Base-by-base conservation (phyloP, 805 yeast genomes). In the Ogataea methylovora region DNA sequence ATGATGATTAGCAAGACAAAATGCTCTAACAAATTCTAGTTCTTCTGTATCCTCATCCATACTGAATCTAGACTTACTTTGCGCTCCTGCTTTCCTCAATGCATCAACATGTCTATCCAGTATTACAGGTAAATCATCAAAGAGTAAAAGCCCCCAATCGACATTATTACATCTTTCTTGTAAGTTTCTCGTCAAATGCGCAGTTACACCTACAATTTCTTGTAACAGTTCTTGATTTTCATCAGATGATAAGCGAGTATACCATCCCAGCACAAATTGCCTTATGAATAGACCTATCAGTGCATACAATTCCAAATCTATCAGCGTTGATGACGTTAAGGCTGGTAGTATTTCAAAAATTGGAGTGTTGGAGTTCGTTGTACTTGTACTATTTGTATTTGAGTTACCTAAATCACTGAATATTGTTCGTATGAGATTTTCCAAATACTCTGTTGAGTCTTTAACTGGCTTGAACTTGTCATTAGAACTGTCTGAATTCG, bases 181-280 rank as follows among this genome's bases (percentile, higher is more conserved):
- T 9, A 69, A 27, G 19, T 58, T 52, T 29, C 67, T 51, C 2
- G 63, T 56, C 13, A 69, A 43, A 32, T 63, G 67, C 0, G 73
- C 67, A 8, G 59, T 38, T 2, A 63, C 48, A 15, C 51, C 54
- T 1, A 65, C 48, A 1, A 72, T 37, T 35, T 72, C 78, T 14
- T 36, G 43, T 8, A 57, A 42, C 33, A 75, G 62, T 30, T 66
- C 64, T 2, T 59, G 56, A 32, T 66, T 69, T 30, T 59, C 64
- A 26, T 48, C 51, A 16, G 45, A 30, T 1, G 72, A 54, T 6
- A 70, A 46, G 14, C 47, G 40, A 18, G 46, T 45, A 48, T 73
- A 72, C 73, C 76, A 71, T 8, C 59, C 48, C 15, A 60, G 53
- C 3, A 74, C 60, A 42, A 74, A 75, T 34, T 67, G 67, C 17